Evolutionary conservation across 805 yeast genomes (phyloP).

Genomic region (Jamesozyma piceae): DNA sequence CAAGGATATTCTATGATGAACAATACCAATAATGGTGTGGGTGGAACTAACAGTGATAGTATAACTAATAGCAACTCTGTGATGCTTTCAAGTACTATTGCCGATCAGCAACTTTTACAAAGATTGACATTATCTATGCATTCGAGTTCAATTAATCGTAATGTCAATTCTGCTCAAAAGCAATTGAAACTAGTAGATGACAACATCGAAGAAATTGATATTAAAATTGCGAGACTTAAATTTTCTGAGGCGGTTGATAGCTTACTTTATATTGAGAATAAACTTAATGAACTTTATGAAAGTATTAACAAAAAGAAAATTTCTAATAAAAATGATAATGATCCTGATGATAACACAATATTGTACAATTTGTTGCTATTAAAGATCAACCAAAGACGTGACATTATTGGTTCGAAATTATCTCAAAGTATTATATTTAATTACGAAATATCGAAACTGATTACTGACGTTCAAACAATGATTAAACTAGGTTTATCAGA

Average conservation of each 20-base stretch:
- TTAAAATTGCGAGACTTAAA: conserved; percentile 51
- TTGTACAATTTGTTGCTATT: conserved; percentile 28
- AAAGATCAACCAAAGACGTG: conserved; percentile 28
- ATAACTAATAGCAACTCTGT: background rate
- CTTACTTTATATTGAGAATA: conserved; percentile 29
- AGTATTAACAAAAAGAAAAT: conserved; percentile 14
- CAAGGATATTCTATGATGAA: background rate
- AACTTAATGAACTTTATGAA: conserved; percentile 11
- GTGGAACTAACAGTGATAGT: background rate
- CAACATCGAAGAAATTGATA: conserved; percentile 59
- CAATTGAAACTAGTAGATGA: conserved; percentile 49
- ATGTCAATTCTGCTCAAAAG: conserved; percentile 35
- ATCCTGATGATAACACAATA: conserved; percentile 10
- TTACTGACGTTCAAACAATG: conserved; percentile 26
- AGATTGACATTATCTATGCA: conserved; percentile 55
- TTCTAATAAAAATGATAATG: conserved; percentile 8
- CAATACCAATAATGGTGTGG: background rate
- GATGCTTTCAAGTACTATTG: conserved; percentile 2
- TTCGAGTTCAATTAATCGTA: conserved; percentile 46
- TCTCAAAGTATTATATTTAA: conserved; percentile 28
- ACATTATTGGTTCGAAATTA: conserved; percentile 28
- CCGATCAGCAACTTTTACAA: conserved; percentile 37
- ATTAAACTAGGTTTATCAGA: conserved; percentile 36
- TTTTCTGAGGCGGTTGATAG: conserved; percentile 37
- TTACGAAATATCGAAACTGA: conserved; percentile 23